Percentiles rank a stretch among this genome's conserved stretches.
phyloP scores from a whole-genome alignment of 1,284 basidiomycete genomes.

The Athelia sp. region DNA sequence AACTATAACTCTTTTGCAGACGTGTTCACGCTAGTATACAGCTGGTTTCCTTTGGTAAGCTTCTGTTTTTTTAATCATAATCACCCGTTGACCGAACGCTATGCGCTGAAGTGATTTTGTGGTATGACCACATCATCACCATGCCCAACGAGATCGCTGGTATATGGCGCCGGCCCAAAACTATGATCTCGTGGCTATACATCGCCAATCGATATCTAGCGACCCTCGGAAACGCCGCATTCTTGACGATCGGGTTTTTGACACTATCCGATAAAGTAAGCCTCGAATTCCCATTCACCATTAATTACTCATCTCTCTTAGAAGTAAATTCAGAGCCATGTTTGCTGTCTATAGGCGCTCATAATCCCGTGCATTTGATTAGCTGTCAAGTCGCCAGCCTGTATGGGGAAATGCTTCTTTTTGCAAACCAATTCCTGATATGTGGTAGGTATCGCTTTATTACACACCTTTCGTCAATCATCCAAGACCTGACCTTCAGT shows the following conservation, averaged over 20 bases:
- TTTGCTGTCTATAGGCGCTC: no score
- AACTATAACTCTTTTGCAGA: no score
- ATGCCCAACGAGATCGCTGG: not conserved
- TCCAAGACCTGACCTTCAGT: no score
- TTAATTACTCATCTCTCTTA: no score
- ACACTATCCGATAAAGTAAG: not conserved
- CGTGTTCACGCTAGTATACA: no score
- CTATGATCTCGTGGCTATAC: not conserved
- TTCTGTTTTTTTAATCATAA: no score
- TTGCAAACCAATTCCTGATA: slow-evolving; percentile 35
- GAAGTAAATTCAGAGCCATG: no score
- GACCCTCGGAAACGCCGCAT: not conserved
- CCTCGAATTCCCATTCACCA: no score
- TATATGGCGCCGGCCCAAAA: not conserved
- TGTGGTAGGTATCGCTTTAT: slow-evolving; percentile 30
- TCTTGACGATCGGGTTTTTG: not conserved
- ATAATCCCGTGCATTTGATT: not conserved
- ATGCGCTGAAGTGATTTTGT: not conserved
- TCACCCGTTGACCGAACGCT: no score
- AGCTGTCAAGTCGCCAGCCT: slow-evolving; percentile 26
- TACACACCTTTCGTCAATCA: no score
- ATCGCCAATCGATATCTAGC: not conserved
- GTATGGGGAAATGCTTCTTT: slow-evolving; percentile 32
- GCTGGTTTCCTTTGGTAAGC: no score
- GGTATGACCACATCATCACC: not conserved